phyloP scores from a whole-genome alignment of 2,329 filamentous ascomycete species.

The Lachnellula occidentalis region DNA sequence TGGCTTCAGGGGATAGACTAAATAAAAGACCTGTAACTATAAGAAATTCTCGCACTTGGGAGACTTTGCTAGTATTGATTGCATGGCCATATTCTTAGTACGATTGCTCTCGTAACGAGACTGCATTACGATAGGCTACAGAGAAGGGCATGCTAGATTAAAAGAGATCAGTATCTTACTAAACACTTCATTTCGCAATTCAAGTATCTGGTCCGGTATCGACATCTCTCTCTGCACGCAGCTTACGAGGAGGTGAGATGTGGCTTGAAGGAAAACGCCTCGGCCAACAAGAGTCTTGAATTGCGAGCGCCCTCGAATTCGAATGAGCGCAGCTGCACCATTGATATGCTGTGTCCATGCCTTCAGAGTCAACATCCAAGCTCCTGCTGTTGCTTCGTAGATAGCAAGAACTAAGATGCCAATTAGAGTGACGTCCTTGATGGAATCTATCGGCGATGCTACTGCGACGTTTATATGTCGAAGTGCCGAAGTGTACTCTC shows the following conservation, averaged over 20 bases:
- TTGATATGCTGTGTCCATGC: slow-evolving; percentile 50
- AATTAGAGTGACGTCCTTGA: slow-evolving; percentile 49
- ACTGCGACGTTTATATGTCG: slow-evolving; percentile 45
- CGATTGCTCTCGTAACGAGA: too few species aligned
- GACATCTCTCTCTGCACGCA: slow-evolving; percentile 45
- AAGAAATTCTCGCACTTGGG: too few species aligned
- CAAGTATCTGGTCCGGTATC: slow-evolving; percentile 43
- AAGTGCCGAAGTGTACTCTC: slow-evolving; percentile 46
- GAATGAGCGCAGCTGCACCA: slow-evolving; percentile 45
- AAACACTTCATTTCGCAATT: slow-evolving; percentile 37
- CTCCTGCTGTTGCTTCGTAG: slow-evolving; percentile 47
- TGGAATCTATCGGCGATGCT: slow-evolving; percentile 37
- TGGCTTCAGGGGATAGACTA: too few species aligned
- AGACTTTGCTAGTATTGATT: background rate
- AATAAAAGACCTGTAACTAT: too few species aligned
- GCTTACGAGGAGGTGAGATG: slow-evolving; percentile 44
- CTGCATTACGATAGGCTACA: too few species aligned
- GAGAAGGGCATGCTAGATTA: too few species aligned
- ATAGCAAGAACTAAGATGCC: slow-evolving; percentile 47
- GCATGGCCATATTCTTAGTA: too few species aligned
- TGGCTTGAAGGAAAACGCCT: slow-evolving; percentile 50
- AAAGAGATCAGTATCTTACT: background rate
- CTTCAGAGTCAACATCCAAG: slow-evolving; percentile 39
- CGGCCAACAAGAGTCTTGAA: slow-evolving; percentile 42
- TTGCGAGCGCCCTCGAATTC: slow-evolving; percentile 42